These are phyloP conservation scores for Mucor velutinosus DNA, from an alignment of 371 early-diverging fungal species.

Conservation along the genomic window DNA sequence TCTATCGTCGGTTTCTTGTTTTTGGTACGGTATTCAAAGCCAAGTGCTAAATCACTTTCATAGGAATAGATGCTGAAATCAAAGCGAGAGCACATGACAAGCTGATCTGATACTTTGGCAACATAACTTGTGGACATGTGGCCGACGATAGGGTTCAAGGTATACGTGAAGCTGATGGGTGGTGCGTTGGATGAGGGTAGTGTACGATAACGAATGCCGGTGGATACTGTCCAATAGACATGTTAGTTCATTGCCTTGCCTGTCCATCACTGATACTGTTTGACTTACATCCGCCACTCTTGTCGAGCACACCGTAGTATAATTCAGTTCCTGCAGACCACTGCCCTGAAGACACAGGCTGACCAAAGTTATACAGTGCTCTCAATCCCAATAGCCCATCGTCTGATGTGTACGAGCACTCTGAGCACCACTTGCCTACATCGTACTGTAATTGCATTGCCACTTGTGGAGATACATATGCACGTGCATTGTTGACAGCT, in stretches of 20 bases:
- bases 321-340: conserved; percentile 83
- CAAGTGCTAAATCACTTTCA: conserved; percentile 82
- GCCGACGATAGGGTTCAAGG: conserved; percentile 85
- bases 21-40: conserved; percentile 69
- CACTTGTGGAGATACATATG: conserved; percentile 55
- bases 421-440: conserved; percentile 74
- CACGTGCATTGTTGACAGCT: conserved; percentile 66
- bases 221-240: conserved; percentile 56
- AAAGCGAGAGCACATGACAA: conserved; percentile 79
- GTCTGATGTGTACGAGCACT: conserved; percentile 75
- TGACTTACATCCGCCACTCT: conserved; percentile 88
- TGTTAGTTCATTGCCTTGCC: too few relatives aligned
- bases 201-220: conserved; percentile 72
- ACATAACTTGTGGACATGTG: conserved; percentile 83
- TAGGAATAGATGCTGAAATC: conserved; percentile 89
- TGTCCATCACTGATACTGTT: too few relatives aligned
- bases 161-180: conserved; percentile 72
- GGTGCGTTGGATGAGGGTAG: conserved; percentile 52
- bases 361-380: conserved; percentile 75
- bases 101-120: conserved; percentile 68
- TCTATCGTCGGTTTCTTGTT: conserved; percentile 12
- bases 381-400: conserved; percentile 79
- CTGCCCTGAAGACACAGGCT: conserved; percentile 47
- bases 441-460: conserved; percentile 78
- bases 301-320: conserved; percentile 82